Evolutionary conservation across 805 yeast species (phyloP), one percentile per base, ranked within the genome.

Genomic region (Hanseniaspora thailandica): DNA sequence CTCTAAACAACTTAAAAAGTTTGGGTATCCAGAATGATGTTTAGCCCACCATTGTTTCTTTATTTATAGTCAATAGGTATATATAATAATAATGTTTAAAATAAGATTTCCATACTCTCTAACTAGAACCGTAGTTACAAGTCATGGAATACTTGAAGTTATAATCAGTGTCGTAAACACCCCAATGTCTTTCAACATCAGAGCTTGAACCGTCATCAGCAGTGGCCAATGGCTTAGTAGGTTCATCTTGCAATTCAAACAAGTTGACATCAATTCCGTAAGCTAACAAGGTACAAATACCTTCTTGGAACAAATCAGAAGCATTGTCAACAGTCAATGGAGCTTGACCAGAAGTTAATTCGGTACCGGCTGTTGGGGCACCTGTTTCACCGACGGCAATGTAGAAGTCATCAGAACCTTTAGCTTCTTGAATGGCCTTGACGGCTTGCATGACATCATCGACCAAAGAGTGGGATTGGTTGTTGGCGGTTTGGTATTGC

Each of bases 301-400:
- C 95, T 63, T 86, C 80, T 69, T 82, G 77, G 95, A 93, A 90
- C 80, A 76, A 90, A 60, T 70, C 68, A 62, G 75, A 72, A 56
- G 97, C 97, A 63, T 87, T 87, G 38, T 65, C 73, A 55, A 78
- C 76, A 62, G 81, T 67, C 63, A 97, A 96, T 28, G 69, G 66
- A 50, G 96, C 51, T 41, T 45, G 50, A 4, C 52, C 55, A 10
- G 19, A n/a, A 22, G 41, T 39, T 19, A 52, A 41, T 13, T 45
- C 19, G 56, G 86, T 78, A 69, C 97, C 97, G 5, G 76, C 80
- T 33, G 95, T 77, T 67, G 96, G 95, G 95, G 96, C 88, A 62
- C 97, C 96, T 59, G 97, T 88, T 75, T 89, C 96, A 69, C 97
- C 96, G 63, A 88, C 93, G 88, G 90, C 89, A 76, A 89, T 87